Percentiles rank a stretch among this genome's conserved stretches.
phyloP scores from a whole-genome alignment of 1,139 yeast species.

The Candida gigantensis region DNA sequence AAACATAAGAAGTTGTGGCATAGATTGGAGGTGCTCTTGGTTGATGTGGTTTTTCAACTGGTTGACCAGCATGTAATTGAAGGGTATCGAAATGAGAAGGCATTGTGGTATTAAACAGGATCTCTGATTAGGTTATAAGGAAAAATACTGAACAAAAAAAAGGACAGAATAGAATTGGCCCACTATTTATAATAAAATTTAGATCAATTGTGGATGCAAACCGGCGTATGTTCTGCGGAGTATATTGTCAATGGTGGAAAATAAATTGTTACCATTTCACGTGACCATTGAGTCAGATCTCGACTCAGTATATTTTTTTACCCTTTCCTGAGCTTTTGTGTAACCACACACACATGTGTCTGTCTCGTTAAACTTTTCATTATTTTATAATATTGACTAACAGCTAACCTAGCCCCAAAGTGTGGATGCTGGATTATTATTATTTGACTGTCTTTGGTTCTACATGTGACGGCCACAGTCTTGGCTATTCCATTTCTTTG shows the following conservation, averaged over 20 bases:
- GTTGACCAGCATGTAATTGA: constrained; percentile 93
- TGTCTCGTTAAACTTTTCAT: too few species aligned
- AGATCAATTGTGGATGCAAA: background rate
- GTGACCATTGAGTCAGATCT: too few species aligned
- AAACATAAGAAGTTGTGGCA: constrained; percentile 83
- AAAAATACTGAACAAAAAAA: constrained; percentile 3
- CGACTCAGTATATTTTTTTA: too few species aligned
- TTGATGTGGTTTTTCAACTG: constrained; percentile 57
- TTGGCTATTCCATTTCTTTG: too few species aligned
- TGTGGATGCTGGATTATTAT: too few species aligned
- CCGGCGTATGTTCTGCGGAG: background rate
- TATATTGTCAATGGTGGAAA: background rate
- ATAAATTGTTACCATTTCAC: constrained; percentile 6
- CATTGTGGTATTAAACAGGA: constrained; percentile 20
- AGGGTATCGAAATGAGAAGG: constrained; percentile 80
- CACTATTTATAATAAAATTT: too few species aligned
- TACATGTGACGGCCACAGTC: too few species aligned
- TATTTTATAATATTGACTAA: too few species aligned
- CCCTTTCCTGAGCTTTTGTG: too few species aligned
- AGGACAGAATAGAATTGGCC: background rate
- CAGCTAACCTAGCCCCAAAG: too few species aligned
- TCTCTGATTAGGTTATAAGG: background rate
- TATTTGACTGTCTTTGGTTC: too few species aligned
- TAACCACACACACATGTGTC: too few species aligned
- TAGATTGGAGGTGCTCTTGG: constrained; percentile 94